Conservation (phyloP, 2,329 filamentous ascomycete genomes). For the Fusarium mangiferae region DNA sequence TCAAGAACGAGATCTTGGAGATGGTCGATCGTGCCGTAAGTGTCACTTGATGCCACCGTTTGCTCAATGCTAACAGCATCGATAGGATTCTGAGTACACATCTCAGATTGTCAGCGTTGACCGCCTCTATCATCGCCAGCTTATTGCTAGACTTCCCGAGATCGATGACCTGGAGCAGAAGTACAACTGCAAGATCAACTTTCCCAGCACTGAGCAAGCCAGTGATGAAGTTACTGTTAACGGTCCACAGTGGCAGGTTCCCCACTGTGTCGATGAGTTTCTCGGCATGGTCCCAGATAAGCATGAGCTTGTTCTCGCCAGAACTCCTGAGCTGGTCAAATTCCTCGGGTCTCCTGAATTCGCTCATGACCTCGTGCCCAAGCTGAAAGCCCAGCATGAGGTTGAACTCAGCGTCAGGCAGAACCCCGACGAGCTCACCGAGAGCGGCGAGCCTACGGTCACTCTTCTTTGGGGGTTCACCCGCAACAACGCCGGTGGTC, state of each 20-base stretch:
- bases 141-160: conserved; percentile 86
- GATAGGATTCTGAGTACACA: conserved; percentile 94
- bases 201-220: conserved; percentile 96
- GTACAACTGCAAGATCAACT: conserved; percentile 99
- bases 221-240: conserved; percentile 97
- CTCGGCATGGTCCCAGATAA: conserved; percentile 97
- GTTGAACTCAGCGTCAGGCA: conserved; percentile 84
- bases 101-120: conserved; percentile 94
- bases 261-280: conserved; percentile 95
- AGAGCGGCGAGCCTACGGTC: conserved; percentile 67
- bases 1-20: conserved; percentile 98
- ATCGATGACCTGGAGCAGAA: conserved; percentile 98
- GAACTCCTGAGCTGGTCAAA: conserved; percentile 78
- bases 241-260: conserved; percentile 97
- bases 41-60: conserved; percentile 25
- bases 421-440: conserved; percentile 67
- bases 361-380: conserved; percentile 79
- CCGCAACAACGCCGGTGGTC: conserved; percentile 93
- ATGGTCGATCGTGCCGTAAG: conserved; percentile 95
- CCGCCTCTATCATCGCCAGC: conserved; percentile 92
- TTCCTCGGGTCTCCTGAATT: conserved; percentile 88
- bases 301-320: conserved; percentile 88
- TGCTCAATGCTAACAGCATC: conserved; percentile 6
- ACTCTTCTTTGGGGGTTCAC: conserved; percentile 85
- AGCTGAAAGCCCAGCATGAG: conserved; percentile 91